Evolutionary conservation across 306 rosid genomes (phyloP), one percentile per base, ranked within the genome.

Genomic region (Cercis canadensis): DNA sequence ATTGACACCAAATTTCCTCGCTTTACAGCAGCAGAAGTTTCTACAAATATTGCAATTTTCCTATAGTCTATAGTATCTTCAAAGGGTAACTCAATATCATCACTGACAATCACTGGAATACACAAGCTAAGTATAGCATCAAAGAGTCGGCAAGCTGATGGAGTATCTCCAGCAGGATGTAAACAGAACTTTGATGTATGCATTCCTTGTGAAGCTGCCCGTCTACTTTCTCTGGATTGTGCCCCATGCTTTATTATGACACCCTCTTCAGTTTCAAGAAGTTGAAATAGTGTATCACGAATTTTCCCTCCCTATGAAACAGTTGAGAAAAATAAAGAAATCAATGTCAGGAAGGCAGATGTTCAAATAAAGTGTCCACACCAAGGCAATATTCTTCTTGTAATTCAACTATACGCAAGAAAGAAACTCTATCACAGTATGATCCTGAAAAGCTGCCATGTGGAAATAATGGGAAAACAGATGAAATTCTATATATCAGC

Each of bases 101-200:
- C 90, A 17, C 99, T 94, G 51, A 86, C 66, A 60, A 94, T 86
- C 67, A 94, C 99, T 14, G 99, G 99, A 43, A 94, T 59, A 39
- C 99, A 94, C 86, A 91, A 77, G 84, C 99, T 91, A 57, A 94
- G 96, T 56, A 94, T 85, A 57, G 99, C 90, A 78, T 94, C 99
- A 69, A 94, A 94, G 62, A 94, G 85, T 31, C 99, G 87, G 68
- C 99, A 94, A 11, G 98, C 97, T 24, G 99, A 94, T 45, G 99
- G 99, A 62, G 99, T 94, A 79, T 94, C 99, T 47, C 99, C 99
- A 16, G 99, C 97, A 13, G 97, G 99, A 82, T 94, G 88, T 64
- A 94, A 85, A 77, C 99, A 94, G 78, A 94, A 94, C 72, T 86
- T 91, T 5, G 97, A 94, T 24, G 88, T 72, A 72, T 94, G 99